Percentiles rank a stretch among this genome's conserved stretches.
Evolutionary conservation across 164 flowering plant species (phyloP).

Genomic region (Vitis cinerea): DNA sequence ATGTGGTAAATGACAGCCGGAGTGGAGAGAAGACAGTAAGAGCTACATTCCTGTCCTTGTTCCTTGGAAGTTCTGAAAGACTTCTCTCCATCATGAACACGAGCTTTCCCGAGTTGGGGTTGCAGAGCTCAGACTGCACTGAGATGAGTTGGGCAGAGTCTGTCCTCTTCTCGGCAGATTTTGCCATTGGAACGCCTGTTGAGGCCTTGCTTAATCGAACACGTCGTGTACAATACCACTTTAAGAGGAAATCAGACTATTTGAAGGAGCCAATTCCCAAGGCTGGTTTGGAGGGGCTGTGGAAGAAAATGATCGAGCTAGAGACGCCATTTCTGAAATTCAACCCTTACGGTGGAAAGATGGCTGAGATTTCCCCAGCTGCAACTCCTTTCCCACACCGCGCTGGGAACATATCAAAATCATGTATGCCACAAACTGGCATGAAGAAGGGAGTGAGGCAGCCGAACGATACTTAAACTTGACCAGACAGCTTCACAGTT

Average conservation of each 20-base stretch:
- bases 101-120: constrained; percentile 34
- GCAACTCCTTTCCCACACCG: constrained; percentile 22
- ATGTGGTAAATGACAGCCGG: not conserved
- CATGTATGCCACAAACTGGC: constrained; percentile 11
- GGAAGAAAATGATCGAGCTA: constrained; percentile 4
- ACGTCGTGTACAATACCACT: too few species aligned
- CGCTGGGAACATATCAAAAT: constrained; percentile 12
- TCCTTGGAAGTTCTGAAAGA: constrained; percentile 24
- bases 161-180: constrained; percentile 7
- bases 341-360: constrained; percentile 24
- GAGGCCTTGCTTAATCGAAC: too few species aligned
- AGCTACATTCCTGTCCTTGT: constrained; percentile 25
- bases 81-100: constrained; percentile 23
- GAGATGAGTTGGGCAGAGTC: constrained; percentile 39
- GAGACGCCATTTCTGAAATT: not conserved
- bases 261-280: constrained; percentile 9
- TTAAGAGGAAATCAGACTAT: constrained; percentile 19
- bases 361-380: constrained; percentile 11
- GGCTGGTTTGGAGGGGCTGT: constrained; percentile 10
- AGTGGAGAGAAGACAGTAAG: constrained; percentile 6
- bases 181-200: not conserved
- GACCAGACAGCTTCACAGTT: not conserved
- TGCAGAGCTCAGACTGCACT: constrained; percentile 18
- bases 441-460: not conserved
- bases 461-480: not conserved